Conservation (phyloP, 169 alveolate genomes). For the Plasmodium berghei region DNA sequence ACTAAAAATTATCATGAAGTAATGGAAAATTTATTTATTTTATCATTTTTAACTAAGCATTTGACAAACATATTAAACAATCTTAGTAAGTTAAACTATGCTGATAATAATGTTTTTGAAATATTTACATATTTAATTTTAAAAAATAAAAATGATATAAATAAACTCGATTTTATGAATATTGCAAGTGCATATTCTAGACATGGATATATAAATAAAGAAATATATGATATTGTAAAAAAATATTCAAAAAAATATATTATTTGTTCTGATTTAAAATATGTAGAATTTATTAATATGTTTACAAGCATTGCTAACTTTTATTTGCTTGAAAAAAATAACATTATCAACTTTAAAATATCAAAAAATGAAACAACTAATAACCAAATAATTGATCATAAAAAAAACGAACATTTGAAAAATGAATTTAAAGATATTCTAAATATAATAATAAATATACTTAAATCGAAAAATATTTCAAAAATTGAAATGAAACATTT, state of each 20-base stretch:
- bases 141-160: conserved; percentile 36
- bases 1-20: neutral
- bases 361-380: neutral
- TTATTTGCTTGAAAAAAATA: conserved; percentile 27
- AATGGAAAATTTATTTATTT: conserved; percentile 3
- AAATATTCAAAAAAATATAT: conserved; percentile 6
- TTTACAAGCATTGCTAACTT: conserved; percentile 50
- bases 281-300: conserved; percentile 57
- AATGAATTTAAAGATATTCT: too few species aligned
- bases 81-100: conserved; percentile 59
- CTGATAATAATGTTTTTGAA: conserved; percentile 36
- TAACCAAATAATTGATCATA: neutral
- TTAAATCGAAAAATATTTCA: neutral
- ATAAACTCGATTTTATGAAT: conserved; percentile 40
- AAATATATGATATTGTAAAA: conserved; percentile 22
- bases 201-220: conserved; percentile 12
- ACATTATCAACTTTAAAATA: too few species aligned
- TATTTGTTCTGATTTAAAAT: conserved; percentile 7
- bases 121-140: conserved; percentile 52
- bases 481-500: too few species aligned
- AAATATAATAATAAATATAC: too few species aligned
- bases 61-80: conserved; percentile 59
- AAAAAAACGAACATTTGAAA: neutral
- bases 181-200: conserved; percentile 72
- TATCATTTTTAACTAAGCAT: conserved; percentile 33